Conservation (phyloP, 805 yeast species). For the Barnettozyma californica region DNA sequence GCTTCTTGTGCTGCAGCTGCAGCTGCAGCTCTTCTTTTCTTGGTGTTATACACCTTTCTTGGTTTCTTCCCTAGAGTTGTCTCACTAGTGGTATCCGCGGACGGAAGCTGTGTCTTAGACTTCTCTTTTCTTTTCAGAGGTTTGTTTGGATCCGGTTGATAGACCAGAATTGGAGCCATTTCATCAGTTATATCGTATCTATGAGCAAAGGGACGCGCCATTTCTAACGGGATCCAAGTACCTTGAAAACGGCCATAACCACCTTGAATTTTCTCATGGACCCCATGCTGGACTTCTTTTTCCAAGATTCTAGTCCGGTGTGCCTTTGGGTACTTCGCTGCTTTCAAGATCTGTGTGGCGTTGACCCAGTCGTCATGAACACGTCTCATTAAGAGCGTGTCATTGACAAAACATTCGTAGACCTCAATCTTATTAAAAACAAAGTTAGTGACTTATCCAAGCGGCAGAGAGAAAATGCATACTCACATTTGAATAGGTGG, state of each 20-base stretch:
- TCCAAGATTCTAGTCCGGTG: constrained; percentile 73
- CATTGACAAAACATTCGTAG: constrained; percentile 25
- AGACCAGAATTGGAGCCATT: constrained; percentile 48
- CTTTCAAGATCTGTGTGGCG: constrained; percentile 75
- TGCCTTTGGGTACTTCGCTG: constrained; percentile 74
- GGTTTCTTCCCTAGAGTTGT: constrained; percentile 19
- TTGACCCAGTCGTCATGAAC: constrained; percentile 91
- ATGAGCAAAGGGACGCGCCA: constrained; percentile 54
- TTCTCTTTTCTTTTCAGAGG: constrained; percentile 39
- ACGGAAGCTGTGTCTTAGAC: constrained; percentile 8
- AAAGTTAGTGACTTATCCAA: constrained; percentile 2
- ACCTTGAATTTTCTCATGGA: constrained; percentile 77
- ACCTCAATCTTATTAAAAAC: constrained; percentile 19
- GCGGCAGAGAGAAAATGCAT: neutral
- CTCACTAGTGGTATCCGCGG: constrained; percentile 11
- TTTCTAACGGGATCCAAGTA: constrained; percentile 73
- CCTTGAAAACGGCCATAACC: constrained; percentile 85
- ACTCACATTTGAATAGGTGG: constrained; percentile 26
- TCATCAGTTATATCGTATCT: constrained; percentile 46
- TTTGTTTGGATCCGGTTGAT: constrained; percentile 42
- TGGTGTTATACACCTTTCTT: constrained; percentile 20
- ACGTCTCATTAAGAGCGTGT: constrained; percentile 63
- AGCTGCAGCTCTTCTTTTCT: constrained; percentile 24
- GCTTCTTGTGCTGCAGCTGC: constrained; percentile 16
- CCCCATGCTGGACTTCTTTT: constrained; percentile 62